phyloP scores from a whole-genome alignment of 192 early-diverging fungal species.

The Dimargaris cristalligena region DNA sequence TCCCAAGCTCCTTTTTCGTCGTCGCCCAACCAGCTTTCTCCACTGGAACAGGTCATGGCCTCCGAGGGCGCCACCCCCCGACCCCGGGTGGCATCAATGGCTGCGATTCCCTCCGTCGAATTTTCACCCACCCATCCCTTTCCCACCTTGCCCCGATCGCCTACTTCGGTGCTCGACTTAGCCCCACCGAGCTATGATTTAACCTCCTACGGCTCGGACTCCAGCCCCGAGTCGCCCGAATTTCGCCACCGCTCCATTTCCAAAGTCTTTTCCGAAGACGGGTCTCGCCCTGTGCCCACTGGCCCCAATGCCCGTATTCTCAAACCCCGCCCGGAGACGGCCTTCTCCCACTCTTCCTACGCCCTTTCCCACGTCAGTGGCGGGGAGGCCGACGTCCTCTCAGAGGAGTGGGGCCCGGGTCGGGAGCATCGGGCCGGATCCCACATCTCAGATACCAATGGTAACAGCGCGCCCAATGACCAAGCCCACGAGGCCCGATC shows the following conservation, averaged over 20 bases:
- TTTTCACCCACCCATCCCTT: background rate
- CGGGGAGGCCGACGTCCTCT: background rate
- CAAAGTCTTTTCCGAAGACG: slow-evolving; percentile 9
- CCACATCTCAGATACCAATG: background rate
- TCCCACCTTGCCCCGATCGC: background rate
- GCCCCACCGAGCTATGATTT: too few species aligned
- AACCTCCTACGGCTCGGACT: too few species aligned
- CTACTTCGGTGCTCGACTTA: background rate
- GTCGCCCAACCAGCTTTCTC: background rate
- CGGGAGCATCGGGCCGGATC: background rate
- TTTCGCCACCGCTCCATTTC: background rate
- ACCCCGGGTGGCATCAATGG: too few species aligned
- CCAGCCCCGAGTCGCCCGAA: background rate
- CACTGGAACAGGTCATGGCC: slow-evolving; percentile 6
- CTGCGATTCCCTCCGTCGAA: too few species aligned
- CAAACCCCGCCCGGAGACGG: background rate
- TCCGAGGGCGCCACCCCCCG: too few species aligned
- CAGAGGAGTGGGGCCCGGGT: background rate
- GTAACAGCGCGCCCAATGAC: background rate
- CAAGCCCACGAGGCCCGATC: slow-evolving; percentile 26
- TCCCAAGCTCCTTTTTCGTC: slow-evolving; percentile 1
- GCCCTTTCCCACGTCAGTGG: background rate
- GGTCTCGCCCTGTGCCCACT: background rate
- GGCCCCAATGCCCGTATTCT: slow-evolving; percentile 10
- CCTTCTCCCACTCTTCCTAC: background rate